phyloP scores from a whole-genome alignment of 345 rosid genomes.

The Xanthoceras sorbifolium region DNA sequence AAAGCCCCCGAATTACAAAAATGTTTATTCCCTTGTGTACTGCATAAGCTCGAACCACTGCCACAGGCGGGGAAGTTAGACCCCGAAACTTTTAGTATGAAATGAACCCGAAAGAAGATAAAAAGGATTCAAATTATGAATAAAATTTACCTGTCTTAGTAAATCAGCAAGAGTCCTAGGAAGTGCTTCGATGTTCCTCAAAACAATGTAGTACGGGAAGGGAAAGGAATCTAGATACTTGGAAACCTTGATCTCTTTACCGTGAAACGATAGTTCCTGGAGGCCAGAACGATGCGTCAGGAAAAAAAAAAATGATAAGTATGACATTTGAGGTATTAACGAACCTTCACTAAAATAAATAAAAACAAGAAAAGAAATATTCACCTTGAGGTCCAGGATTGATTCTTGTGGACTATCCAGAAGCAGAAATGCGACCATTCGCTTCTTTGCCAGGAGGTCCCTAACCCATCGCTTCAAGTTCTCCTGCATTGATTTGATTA shows the following conservation, averaged over 20 bases:
- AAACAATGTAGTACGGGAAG: constrained; percentile 79
- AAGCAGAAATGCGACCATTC: constrained; percentile 91
- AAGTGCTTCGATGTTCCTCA: constrained; percentile 79
- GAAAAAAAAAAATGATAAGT: not conserved
- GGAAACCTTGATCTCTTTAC: constrained; percentile 42
- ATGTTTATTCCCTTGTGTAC: constrained; percentile 48
- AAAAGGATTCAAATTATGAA: no score
- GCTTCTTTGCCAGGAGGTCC: constrained; percentile 67
- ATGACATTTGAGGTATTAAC: not conserved
- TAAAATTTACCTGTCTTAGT: constrained; percentile 74
- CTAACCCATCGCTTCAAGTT: constrained; percentile 69
- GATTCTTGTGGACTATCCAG: constrained; percentile 73
- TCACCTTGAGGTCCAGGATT: constrained; percentile 68
- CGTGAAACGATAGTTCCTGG: constrained; percentile 59
- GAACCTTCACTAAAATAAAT: not conserved
- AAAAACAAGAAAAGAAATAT: not conserved
- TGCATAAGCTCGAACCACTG: constrained; percentile 99
- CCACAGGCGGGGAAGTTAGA: constrained; percentile 15
- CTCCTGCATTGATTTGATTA: constrained; percentile 41
- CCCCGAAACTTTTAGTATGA: not conserved
- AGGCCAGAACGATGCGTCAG: not conserved
- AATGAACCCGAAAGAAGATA: not conserved
- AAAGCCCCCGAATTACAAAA: not conserved
- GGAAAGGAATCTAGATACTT: constrained; percentile 88
- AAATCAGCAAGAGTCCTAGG: constrained; percentile 86